Evolutionary conservation across 768 basidiomycete genomes (phyloP).

Genomic region (Leccinellum luteum): DNA sequence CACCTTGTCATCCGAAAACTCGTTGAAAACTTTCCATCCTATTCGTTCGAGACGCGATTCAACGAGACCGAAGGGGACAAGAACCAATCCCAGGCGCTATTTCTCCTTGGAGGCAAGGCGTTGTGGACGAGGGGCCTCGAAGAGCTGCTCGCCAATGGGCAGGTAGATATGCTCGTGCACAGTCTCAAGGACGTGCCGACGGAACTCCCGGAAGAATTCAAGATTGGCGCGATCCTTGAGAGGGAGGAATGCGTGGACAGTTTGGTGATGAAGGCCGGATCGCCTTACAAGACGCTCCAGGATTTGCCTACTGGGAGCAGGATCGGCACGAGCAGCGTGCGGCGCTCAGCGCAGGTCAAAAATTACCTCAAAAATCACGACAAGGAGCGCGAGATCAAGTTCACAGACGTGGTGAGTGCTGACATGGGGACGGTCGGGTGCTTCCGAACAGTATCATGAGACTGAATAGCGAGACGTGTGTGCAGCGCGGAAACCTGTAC

Average conservation of each 20-base stretch:
- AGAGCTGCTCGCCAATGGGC: slow-evolving; percentile 64
- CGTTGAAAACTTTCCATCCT: slow-evolving; percentile 49
- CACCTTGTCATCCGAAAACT: slow-evolving; percentile 72
- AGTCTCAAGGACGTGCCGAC: slow-evolving; percentile 94
- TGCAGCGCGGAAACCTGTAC: slow-evolving; percentile 83
- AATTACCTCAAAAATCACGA: slow-evolving; percentile 59
- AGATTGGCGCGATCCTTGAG: slow-evolving; percentile 80
- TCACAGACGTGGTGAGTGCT: slow-evolving; percentile 81
- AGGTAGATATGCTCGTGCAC: slow-evolving; percentile 92
- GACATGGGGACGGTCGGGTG: no score
- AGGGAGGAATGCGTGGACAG: slow-evolving; percentile 89
- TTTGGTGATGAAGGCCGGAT: slow-evolving; percentile 78
- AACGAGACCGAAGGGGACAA: slow-evolving; percentile 83
- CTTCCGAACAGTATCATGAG: background rate
- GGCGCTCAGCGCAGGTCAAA: slow-evolving; percentile 87
- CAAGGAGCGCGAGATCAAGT: slow-evolving; percentile 47
- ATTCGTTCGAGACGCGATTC: slow-evolving; percentile 50
- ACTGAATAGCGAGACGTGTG: background rate
- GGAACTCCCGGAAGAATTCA: slow-evolving; percentile 75
- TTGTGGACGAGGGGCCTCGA: slow-evolving; percentile 98
- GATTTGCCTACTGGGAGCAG: slow-evolving; percentile 87
- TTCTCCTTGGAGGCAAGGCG: slow-evolving; percentile 86
- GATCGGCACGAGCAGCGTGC: slow-evolving; percentile 94
- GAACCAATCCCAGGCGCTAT: slow-evolving; percentile 86
- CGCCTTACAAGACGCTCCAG: slow-evolving; percentile 64